Conservation (phyloP, 257 asterid species). For the Capsicum pubescens region DNA sequence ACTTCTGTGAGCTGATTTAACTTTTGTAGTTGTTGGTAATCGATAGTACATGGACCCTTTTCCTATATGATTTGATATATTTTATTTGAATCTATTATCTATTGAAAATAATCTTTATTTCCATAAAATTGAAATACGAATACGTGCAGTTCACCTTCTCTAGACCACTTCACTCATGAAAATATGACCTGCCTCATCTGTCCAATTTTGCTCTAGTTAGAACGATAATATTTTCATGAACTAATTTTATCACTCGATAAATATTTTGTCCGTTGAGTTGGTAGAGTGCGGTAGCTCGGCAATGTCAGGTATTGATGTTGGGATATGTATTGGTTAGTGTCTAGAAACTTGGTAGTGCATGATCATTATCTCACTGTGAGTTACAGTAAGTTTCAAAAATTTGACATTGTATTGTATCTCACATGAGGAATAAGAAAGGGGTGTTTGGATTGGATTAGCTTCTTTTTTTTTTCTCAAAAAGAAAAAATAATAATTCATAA, state of each 20-base stretch:
- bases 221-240: not conserved
- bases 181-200: not conserved
- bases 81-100: too few relatives aligned
- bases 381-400: not conserved
- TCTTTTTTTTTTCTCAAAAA: too few relatives aligned
- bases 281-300: slow-evolving; percentile 12
- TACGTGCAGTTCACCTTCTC: too few relatives aligned
- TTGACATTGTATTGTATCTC: too few relatives aligned
- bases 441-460: too few relatives aligned
- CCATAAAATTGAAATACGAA: not conserved
- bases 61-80: not conserved
- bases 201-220: not conserved
- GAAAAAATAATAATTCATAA: too few relatives aligned
- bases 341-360: not conserved
- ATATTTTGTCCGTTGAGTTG: not conserved
- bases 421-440: too few relatives aligned
- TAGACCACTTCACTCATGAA: too few relatives aligned
- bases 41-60: slow-evolving; percentile 14
- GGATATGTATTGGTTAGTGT: not conserved
- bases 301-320: not conserved
- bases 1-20: not conserved
- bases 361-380: not conserved
- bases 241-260: not conserved
- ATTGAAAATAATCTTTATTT: too few relatives aligned
- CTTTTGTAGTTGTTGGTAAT: slow-evolving; percentile 34